Percentiles rank a stretch among this genome's conserved stretches.
Evolutionary conservation across 441 rosid genomes (phyloP).

Genomic region (Viola pubescens): DNA sequence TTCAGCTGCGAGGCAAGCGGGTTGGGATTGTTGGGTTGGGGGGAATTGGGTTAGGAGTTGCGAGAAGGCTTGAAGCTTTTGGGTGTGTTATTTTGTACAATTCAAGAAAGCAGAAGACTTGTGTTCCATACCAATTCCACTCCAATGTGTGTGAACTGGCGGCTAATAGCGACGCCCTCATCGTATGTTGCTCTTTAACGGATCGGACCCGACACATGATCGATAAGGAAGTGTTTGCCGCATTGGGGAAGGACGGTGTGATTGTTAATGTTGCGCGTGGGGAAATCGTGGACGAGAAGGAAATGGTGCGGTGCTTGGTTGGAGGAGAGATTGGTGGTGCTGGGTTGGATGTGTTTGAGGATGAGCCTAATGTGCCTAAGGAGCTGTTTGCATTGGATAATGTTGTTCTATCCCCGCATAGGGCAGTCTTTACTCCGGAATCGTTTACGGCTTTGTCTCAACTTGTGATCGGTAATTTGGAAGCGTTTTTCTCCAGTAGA

Average conservation of each 20-base stretch:
- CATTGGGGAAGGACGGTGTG: slow-evolving; percentile 50
- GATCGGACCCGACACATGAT: slow-evolving; percentile 38
- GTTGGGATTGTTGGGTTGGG: slow-evolving; percentile 56
- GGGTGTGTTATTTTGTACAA: slow-evolving; percentile 44
- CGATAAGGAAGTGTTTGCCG: slow-evolving; percentile 34
- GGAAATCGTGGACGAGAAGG: slow-evolving; percentile 47
- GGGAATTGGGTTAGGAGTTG: slow-evolving; percentile 39
- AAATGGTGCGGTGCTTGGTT: slow-evolving; percentile 33
- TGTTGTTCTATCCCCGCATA: slow-evolving; percentile 35
- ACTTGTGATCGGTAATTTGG: slow-evolving; percentile 33
- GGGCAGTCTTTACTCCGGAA: slow-evolving; percentile 28
- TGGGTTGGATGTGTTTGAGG: slow-evolving; percentile 53
- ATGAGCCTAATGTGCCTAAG: slow-evolving; percentile 39
- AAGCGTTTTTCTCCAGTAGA: slow-evolving; percentile 38
- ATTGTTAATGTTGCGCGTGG: slow-evolving; percentile 52
- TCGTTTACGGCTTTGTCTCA: slow-evolving; percentile 18
- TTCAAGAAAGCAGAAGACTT: slow-evolving; percentile 38
- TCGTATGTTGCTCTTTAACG: slow-evolving; percentile 35
- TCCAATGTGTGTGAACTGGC: slow-evolving; percentile 34
- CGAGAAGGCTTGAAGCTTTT: slow-evolving; percentile 54
- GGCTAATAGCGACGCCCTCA: slow-evolving; percentile 29
- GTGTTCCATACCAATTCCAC: slow-evolving; percentile 30
- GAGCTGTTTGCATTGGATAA: slow-evolving; percentile 33
- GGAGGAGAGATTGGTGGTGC: slow-evolving; percentile 46
- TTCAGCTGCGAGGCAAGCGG: slow-evolving; percentile 45